phyloP scores from a whole-genome alignment of 2,329 filamentous ascomycete genomes.

The Drechmeria coniospora region DNA sequence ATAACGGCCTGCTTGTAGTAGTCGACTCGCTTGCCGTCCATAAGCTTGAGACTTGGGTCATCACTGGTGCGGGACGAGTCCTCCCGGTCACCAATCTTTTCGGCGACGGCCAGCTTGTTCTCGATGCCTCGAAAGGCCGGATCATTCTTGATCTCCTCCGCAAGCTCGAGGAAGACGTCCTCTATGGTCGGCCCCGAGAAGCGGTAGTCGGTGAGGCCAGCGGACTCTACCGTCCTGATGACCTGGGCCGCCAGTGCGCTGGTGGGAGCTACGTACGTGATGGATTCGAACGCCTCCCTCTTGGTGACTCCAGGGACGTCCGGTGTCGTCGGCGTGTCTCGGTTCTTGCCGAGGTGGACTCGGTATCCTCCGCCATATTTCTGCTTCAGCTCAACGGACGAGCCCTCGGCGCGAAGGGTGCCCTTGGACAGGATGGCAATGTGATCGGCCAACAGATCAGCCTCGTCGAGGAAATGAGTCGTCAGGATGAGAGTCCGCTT shows the following conservation, averaged over 20 bases:
- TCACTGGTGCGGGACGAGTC: constrained; percentile 9
- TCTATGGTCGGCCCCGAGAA: constrained; percentile 84
- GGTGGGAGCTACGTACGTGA: constrained; percentile 55
- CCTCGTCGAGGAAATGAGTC: constrained; percentile 89
- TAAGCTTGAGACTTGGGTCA: constrained; percentile 34
- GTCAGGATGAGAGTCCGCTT: constrained; percentile 72
- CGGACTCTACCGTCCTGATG: constrained; percentile 51
- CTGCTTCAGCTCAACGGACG: constrained; percentile 75
- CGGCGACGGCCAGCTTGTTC: constrained; percentile 9
- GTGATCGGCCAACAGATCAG: constrained; percentile 75
- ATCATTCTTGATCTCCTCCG: constrained; percentile 58
- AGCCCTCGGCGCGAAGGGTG: constrained; percentile 64
- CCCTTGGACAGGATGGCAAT: constrained; percentile 82
- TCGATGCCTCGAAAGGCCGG: constrained; percentile 13
- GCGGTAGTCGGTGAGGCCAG: constrained; percentile 60
- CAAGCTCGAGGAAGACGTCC: constrained; percentile 77
- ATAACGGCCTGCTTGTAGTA: constrained; percentile 57
- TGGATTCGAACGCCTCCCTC: constrained; percentile 51
- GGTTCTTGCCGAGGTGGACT: constrained; percentile 54
- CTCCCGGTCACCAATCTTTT: constrained; percentile 7
- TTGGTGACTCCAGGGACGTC: constrained; percentile 40
- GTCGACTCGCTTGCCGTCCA: constrained; percentile 54
- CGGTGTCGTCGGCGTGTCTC: constrained; percentile 28
- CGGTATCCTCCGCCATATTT: constrained; percentile 70
- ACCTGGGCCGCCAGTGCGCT: constrained; percentile 58